Conservation (phyloP, 108 stramenopile species). For the Cyclotella baltica region DNA sequence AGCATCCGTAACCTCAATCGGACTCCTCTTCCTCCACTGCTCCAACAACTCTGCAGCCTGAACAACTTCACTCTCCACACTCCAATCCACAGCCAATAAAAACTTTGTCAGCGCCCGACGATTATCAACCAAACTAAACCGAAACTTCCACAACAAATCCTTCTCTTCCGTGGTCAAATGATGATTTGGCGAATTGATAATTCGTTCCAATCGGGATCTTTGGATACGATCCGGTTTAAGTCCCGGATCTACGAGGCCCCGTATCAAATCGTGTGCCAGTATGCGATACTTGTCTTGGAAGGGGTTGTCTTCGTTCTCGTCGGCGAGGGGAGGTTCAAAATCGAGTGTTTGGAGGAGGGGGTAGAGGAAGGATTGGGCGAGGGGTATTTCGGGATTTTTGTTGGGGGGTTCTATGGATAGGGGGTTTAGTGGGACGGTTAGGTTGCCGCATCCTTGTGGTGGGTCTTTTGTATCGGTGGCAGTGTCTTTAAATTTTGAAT, state of each 20-base stretch:
- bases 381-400: slow-evolving; percentile 35
- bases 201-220: slow-evolving; percentile 77
- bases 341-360: slow-evolving; percentile 73
- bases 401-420: slow-evolving; percentile 26
- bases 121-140: slow-evolving; percentile 95
- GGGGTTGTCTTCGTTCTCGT: slow-evolving; percentile 71
- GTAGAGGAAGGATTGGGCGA: slow-evolving; percentile 37
- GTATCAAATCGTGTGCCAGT: slow-evolving; percentile 90
- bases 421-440: slow-evolving; percentile 36
- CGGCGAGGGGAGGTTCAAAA: slow-evolving; percentile 60
- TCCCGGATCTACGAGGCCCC: slow-evolving; percentile 94
- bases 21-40: slow-evolving; percentile 93
- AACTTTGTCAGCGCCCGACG: slow-evolving; percentile 94
- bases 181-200: slow-evolving; percentile 87
- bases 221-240: slow-evolving; percentile 94
- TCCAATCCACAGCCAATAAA: slow-evolving; percentile 96
- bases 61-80: slow-evolving; percentile 90
- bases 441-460: slow-evolving; percentile 10
- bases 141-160: slow-evolving; percentile 96
- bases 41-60: slow-evolving; percentile 94
- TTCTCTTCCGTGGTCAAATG: slow-evolving; percentile 89
- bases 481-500: slow-evolving; percentile 39
- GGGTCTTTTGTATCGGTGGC: slow-evolving; percentile 4
- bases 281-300: slow-evolving; percentile 97
- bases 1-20: slow-evolving; percentile 96